phyloP scores from a whole-genome alignment of 768 basidiomycete genomes.

The Tricholoma saponaceum region DNA sequence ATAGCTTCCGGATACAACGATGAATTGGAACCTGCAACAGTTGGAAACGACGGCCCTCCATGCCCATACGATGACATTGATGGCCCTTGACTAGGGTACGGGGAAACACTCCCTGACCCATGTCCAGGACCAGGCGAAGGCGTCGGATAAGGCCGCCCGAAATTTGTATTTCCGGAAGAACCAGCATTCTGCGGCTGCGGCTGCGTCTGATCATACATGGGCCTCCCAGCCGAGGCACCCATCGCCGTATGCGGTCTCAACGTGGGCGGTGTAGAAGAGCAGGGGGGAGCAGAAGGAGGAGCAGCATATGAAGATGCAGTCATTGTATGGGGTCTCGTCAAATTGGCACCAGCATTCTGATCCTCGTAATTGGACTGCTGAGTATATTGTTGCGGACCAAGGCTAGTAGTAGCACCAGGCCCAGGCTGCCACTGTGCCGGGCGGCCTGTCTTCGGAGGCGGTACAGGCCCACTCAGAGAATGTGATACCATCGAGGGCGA shows the following conservation, averaged over 20 bases:
- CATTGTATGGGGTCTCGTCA: constrained; percentile 29
- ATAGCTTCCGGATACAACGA: neutral
- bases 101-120: constrained; percentile 2
- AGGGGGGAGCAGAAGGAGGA: neutral
- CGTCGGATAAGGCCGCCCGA: constrained; percentile 3
- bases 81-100: constrained; percentile 7
- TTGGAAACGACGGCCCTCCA: constrained; percentile 9
- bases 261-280: constrained; percentile 9
- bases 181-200: neutral
- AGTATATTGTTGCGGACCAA: neutral
- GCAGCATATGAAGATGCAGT: constrained; percentile 15
- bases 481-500: neutral
- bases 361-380: neutral
- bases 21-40: neutral
- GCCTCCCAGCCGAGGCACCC: neutral
- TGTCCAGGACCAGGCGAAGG: constrained; percentile 2
- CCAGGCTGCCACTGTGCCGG: constrained; percentile 38
- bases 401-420: neutral
- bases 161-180: neutral
- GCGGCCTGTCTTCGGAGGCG: constrained; percentile 18
- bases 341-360: constrained; percentile 25
- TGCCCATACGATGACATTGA: constrained; percentile 17
- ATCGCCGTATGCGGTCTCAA: constrained; percentile 23
- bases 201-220: neutral
- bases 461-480: neutral